A percentile compares a stretch with the other conserved stretches of the same genome.
Conservation (phyloP, 805 yeast species). For the Dipodascopsis uninucleata region DNA sequence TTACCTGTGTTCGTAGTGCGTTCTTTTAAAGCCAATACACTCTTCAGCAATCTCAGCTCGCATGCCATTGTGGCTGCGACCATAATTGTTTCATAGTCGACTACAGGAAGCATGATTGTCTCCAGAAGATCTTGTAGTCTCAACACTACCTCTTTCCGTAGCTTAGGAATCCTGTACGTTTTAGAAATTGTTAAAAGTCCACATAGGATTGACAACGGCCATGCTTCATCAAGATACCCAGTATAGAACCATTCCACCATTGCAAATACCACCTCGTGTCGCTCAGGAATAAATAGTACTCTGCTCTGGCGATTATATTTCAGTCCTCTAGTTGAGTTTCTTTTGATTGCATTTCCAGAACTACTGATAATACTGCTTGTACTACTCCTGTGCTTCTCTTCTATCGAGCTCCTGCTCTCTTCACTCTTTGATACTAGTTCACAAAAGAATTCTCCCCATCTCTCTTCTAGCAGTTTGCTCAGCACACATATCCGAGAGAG, state of each 20-base stretch:
- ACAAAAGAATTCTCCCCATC: constrained; percentile 19
- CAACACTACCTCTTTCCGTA: constrained; percentile 7
- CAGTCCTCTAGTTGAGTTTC: neutral
- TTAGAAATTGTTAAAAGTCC: constrained; percentile 10
- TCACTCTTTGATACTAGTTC: neutral
- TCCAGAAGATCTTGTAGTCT: constrained; percentile 13
- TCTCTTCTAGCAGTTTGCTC: constrained; percentile 9
- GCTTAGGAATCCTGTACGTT: constrained; percentile 1
- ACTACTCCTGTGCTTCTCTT: neutral
- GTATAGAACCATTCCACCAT: constrained; percentile 21
- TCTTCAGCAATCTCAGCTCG: constrained; percentile 4
- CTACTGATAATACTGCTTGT: too few relatives aligned
- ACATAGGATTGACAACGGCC: constrained; percentile 1
- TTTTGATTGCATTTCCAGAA: neutral
- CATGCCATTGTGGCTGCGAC: constrained; percentile 14
- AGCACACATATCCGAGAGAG: constrained; percentile 12
- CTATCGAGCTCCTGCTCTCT: neutral
- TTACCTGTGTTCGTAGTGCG: too few relatives aligned
- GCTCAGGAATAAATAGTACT: constrained; percentile 19
- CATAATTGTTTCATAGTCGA: constrained; percentile 3
- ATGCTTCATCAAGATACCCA: constrained; percentile 2
- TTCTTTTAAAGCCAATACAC: too few relatives aligned
- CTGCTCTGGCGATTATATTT: neutral
- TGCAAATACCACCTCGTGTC: constrained; percentile 8
- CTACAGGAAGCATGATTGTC: neutral